A percentile compares a stretch with the other conserved stretches of the same genome.
Conservation (phyloP, 768 basidiomycete genomes). For the Naganishia vishniacii region DNA sequence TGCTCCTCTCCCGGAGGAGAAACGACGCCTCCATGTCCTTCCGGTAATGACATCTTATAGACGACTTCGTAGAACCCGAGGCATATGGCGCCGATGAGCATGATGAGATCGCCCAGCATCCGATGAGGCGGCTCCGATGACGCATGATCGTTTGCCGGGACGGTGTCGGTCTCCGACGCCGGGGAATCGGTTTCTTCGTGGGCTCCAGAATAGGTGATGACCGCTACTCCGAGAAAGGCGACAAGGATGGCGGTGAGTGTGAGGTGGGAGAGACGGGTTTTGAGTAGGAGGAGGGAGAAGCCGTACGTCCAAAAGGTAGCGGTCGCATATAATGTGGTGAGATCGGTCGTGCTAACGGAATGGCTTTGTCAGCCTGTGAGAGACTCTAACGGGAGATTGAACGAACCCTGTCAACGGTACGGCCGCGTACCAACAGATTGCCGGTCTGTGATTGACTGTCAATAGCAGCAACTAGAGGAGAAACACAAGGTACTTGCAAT, state of each 20-base stretch:
- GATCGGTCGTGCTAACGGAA: constrained; percentile 63
- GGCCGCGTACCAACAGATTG: constrained; percentile 37
- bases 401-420: constrained; percentile 25
- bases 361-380: too few relatives aligned
- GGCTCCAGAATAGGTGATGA: constrained; percentile 67
- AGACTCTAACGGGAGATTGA: too few relatives aligned
- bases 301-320: constrained; percentile 88
- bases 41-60: constrained; percentile 46
- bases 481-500: constrained; percentile 18
- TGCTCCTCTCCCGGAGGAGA: neutral
- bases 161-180: constrained; percentile 6
- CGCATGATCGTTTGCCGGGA: neutral
- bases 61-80: constrained; percentile 48
- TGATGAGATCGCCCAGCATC: constrained; percentile 43
- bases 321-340: constrained; percentile 78
- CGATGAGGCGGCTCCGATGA: constrained; percentile 27
- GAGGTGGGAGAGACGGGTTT: constrained; percentile 62
- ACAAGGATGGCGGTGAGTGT: constrained; percentile 66
- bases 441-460: constrained; percentile 31
- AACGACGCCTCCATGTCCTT: constrained; percentile 37
- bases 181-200: constrained; percentile 42
- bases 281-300: constrained; percentile 58
- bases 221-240: constrained; percentile 72
- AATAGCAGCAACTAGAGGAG: neutral
- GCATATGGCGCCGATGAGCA: constrained; percentile 44